Conservation (phyloP, 345 rosid genomes). For the Pugionium dolabratum region DNA sequence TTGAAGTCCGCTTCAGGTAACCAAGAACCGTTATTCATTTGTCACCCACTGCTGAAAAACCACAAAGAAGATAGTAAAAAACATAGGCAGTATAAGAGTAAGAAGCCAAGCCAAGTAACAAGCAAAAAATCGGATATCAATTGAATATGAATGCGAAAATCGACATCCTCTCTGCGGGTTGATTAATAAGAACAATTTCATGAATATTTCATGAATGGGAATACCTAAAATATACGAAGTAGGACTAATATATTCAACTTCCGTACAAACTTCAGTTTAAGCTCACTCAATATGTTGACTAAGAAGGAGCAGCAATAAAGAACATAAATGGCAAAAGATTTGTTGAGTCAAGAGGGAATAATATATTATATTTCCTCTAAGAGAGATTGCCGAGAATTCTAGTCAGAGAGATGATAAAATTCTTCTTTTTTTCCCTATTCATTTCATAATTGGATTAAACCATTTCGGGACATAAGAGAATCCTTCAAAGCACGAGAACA, state of each 20-base stretch:
- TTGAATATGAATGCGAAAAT: not conserved
- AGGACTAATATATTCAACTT: not conserved
- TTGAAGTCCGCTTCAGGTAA: constrained; percentile 55
- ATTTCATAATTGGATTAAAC: constrained; percentile 1
- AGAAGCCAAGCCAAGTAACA: constrained; percentile 14
- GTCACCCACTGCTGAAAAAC: constrained; percentile 34
- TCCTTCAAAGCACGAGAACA: not conserved
- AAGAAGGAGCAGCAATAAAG: constrained; percentile 1
- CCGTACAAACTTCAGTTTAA: not conserved
- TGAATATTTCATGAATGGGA: too few relatives aligned
- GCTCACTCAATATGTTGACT: constrained; percentile 20
- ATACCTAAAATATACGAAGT: too few relatives aligned
- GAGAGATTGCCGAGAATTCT: not conserved
- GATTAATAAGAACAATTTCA: not conserved
- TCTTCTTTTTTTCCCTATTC: not conserved
- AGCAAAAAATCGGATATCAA: not conserved
- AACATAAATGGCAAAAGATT: constrained; percentile 28
- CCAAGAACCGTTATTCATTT: constrained; percentile 55
- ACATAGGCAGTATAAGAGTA: constrained; percentile 9
- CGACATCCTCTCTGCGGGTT: not conserved
- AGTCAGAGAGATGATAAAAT: not conserved
- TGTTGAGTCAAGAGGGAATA: too few relatives aligned
- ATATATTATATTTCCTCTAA: too few relatives aligned
- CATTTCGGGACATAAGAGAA: constrained; percentile 5
- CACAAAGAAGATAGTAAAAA: not conserved